Evolutionary conservation across 352 stramenopile species (phyloP), one percentile per base, ranked within the genome.

Genomic region (Albugo candida): DNA sequence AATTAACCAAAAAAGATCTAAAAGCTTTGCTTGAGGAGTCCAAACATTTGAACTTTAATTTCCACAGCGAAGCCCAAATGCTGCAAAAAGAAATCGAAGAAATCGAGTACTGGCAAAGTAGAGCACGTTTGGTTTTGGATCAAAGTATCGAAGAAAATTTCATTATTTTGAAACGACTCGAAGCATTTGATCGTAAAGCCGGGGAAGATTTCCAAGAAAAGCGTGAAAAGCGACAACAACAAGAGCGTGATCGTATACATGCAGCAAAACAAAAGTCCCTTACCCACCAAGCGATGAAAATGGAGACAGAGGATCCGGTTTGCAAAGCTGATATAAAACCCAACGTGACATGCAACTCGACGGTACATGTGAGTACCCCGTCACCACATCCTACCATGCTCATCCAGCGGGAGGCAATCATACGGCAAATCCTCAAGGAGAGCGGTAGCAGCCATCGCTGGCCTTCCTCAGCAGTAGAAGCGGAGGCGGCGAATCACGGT

Each of bases 31-130:
- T 81, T 36, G 51, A 63, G 2, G 71, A 92, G 39, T 80, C 74
- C 1, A 69, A 58, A 13, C 39, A 37, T 10, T 43, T 92, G 8
- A 61, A 53, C 12, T 92, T 91, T 49, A 47, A 65, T 14, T 92
- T 92, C 59, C 65, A 67, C 11, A 71, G 88, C 13, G 79, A 92
- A 36, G 50, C 83, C 24, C 61, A 61, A n/a, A 81, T 83, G 37
- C 54, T 89, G 11, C 58, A 55, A 2, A 84, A 78, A 48, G 79
- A 92, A 48, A 49, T 91, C 13, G 68, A 73, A 27, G 73, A 85
- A 48, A 55, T 88, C 11, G 60, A 14, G 0, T 16, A 41, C 2
- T 92, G 79, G 79, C 70, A 81, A 53, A 52, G 49, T 13, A 83
- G 81, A 48, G 73, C 73, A 2, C 60, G 63, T 13, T 54, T 69